phyloP scores from a whole-genome alignment of 1,139 yeast species.

The Saccharomycopsis hybrid region DNA sequence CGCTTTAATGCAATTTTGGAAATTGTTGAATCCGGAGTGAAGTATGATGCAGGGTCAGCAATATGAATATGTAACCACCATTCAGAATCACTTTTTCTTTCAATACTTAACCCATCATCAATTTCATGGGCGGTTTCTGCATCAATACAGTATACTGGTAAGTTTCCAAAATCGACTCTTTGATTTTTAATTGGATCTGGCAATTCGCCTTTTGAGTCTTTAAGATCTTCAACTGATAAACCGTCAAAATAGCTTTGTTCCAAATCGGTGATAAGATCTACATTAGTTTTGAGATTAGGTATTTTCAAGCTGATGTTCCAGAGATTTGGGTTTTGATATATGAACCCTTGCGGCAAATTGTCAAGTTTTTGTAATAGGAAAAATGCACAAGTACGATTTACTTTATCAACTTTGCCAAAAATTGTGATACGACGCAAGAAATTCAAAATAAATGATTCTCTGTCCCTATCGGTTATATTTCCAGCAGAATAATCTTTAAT shows the following conservation, averaged over 20 bases:
- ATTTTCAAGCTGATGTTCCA: constrained; percentile 1
- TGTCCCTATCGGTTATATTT: constrained; percentile 38
- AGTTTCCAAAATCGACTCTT: constrained; percentile 35
- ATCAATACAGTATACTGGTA: constrained; percentile 80
- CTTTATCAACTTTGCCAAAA: constrained; percentile 31
- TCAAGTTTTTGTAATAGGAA: constrained; percentile 35
- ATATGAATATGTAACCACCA: constrained; percentile 62
- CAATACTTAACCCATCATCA: constrained; percentile 84
- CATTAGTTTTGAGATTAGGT: neutral
- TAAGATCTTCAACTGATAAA: constrained; percentile 26
- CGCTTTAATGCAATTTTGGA: constrained; percentile 54
- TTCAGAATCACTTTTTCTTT: constrained; percentile 29
- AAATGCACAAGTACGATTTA: constrained; percentile 43
- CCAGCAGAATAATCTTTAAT: constrained; percentile 47
- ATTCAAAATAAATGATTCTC: constrained; percentile 32
- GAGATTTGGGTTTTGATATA: constrained; percentile 3
- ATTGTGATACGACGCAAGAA: constrained; percentile 27
- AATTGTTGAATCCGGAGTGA: constrained; percentile 42
- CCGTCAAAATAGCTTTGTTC: constrained; percentile 39
- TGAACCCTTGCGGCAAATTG: neutral
- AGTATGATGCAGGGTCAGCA: constrained; percentile 79
- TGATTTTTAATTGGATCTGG: constrained; percentile 33
- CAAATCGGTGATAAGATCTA: constrained; percentile 31
- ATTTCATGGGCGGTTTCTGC: constrained; percentile 77
- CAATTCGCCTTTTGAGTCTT: constrained; percentile 10